These are phyloP conservation scores for Populus deltoides DNA, from an alignment of 345 rosid genomes.

Conservation along the genomic window DNA sequence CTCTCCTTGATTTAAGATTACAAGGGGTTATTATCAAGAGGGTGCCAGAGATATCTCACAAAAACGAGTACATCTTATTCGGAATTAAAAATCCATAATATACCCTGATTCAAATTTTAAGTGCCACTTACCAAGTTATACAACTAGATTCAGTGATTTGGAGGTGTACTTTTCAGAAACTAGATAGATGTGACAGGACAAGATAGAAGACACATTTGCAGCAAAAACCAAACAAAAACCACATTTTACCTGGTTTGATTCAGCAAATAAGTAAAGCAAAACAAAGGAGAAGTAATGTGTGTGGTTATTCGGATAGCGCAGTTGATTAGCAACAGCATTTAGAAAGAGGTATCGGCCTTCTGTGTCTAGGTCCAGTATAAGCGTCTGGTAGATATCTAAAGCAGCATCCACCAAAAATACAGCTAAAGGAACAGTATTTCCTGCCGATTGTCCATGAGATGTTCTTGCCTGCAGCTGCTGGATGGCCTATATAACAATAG, in stretches of 20 bases:
- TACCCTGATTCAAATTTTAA: background rate
- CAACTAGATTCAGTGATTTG: background rate
- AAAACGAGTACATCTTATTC: background rate
- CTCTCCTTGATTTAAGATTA: background rate
- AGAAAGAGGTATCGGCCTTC: slow-evolving; percentile 97
- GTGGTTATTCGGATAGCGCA: slow-evolving; percentile 96
- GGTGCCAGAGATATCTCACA: background rate
- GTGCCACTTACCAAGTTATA: background rate
- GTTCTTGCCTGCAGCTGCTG: slow-evolving; percentile 74
- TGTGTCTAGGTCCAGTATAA: slow-evolving; percentile 78
- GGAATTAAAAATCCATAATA: background rate
- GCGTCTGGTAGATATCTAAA: slow-evolving; percentile 75
- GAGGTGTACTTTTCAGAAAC: background rate
- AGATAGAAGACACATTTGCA: background rate
- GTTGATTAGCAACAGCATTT: slow-evolving; percentile 92
- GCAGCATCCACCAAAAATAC: slow-evolving; percentile 66
- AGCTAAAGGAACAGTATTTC: slow-evolving; percentile 41
- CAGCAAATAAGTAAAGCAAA: slow-evolving; percentile 73
- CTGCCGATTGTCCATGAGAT: slow-evolving; percentile 60
- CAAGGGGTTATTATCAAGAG: background rate
- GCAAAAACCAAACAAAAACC: background rate
- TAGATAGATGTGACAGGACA: background rate
- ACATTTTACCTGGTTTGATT: slow-evolving; percentile 70
- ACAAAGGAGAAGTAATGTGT: slow-evolving; percentile 96
- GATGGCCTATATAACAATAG: slow-evolving; percentile 50